Percentiles rank a stretch among this genome's conserved stretches.
phyloP scores from a whole-genome alignment of 768 basidiomycete genomes.

The Trametes punicea region DNA sequence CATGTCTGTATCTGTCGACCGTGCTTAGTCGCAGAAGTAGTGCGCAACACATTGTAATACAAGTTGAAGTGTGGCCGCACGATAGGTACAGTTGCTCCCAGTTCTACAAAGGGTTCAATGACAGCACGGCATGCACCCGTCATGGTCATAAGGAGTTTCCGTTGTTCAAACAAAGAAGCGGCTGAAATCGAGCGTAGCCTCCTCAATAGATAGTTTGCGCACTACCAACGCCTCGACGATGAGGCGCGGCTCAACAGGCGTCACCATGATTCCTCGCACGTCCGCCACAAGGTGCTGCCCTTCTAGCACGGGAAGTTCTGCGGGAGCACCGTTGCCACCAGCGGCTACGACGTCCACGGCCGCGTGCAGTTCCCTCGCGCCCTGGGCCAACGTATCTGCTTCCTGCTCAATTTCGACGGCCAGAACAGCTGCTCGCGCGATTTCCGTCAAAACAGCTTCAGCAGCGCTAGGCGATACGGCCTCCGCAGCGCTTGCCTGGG shows the following conservation, averaged over 20 bases:
- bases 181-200: conserved; percentile 72
- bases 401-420: conserved; percentile 5
- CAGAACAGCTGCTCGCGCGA: conserved; percentile 26
- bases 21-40: no score
- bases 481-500: neutral
- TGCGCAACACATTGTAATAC: no score
- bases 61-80: neutral
- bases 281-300: neutral
- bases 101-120: neutral
- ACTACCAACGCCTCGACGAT: conserved; percentile 83
- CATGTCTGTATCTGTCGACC: no score
- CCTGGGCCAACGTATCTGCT: conserved; percentile 30
- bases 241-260: conserved; percentile 47
- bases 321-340: neutral
- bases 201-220: conserved; percentile 71
- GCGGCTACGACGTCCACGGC: conserved; percentile 24
- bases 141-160: neutral
- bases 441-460: conserved; percentile 29
- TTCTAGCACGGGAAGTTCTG: neutral
- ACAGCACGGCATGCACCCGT: neutral
- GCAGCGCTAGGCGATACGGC: conserved; percentile 7
- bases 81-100: neutral
- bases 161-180: conserved; percentile 22
- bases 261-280: conserved; percentile 18
- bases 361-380: conserved; percentile 35